Percentiles rank a stretch among this genome's conserved stretches.
Evolutionary conservation across 345 rosid species (phyloP).

Genomic region (Gossypium rotundifolium): DNA sequence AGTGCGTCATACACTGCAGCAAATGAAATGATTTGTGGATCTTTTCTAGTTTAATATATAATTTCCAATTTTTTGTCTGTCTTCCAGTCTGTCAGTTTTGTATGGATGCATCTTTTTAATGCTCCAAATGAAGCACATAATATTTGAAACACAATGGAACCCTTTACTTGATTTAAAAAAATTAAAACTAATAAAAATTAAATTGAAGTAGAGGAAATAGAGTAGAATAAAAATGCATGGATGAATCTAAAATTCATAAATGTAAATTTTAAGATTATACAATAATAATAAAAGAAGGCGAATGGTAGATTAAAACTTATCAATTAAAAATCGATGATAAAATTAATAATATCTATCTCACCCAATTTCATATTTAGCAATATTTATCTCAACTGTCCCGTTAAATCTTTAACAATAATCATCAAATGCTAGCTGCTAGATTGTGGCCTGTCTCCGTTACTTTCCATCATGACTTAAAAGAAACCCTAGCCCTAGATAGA

Average conservation of each 20-base stretch:
- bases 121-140: background rate
- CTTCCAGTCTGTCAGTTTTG: background rate
- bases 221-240: no score
- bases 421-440: background rate
- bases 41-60: background rate
- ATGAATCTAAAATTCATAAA: no score
- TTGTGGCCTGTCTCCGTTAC: background rate
- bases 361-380: no score
- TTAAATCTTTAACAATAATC: no score
- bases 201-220: no score
- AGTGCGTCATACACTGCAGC: background rate
- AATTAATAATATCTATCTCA: no score
- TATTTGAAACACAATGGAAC: background rate
- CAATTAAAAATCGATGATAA: no score
- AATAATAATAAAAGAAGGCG: no score
- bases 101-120: background rate
- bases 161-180: background rate
- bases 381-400: no score
- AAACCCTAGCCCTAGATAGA: background rate
- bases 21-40: slow-evolving; percentile 1
- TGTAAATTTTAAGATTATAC: no score
- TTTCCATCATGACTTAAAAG: background rate
- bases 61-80: background rate
- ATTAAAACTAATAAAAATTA: no score
- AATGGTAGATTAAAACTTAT: fast-evolving